phyloP scores from a whole-genome alignment of 2,329 filamentous ascomycete species.

The Pseudocercospora pini-densiflorae region DNA sequence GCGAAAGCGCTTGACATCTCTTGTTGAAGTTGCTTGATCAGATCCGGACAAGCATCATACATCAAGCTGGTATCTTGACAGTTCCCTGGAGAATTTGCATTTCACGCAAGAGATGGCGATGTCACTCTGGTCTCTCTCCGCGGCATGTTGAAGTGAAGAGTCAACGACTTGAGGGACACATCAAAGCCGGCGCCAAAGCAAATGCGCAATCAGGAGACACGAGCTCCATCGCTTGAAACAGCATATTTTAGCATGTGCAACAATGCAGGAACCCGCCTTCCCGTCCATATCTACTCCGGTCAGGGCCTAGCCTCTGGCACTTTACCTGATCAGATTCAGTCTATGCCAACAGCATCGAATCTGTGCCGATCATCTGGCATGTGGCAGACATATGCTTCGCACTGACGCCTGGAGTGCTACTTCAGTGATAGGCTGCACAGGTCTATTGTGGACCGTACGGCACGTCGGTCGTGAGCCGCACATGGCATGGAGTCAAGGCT shows the following conservation, averaged over 20 bases:
- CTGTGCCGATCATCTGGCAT: constrained; percentile 5
- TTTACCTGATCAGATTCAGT: neutral
- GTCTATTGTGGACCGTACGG: neutral
- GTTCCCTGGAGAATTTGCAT: too few species aligned
- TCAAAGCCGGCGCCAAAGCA: too few species aligned
- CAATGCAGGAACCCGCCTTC: constrained; percentile 1
- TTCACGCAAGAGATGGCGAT: too few species aligned
- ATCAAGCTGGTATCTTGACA: too few species aligned
- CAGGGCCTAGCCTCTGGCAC: neutral
- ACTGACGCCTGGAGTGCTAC: neutral
- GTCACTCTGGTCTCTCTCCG: too few species aligned
- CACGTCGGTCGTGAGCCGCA: neutral
- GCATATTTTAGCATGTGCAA: neutral
- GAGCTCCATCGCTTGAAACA: neutral
- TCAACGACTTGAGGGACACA: too few species aligned
- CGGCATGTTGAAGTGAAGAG: too few species aligned
- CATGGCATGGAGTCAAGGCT: neutral
- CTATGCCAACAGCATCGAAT: neutral
- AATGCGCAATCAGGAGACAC: neutral
- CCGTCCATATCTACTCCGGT: neutral
- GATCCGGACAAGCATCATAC: too few species aligned
- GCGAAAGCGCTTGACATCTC: too few species aligned
- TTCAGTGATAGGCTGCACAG: neutral
- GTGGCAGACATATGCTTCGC: neutral
- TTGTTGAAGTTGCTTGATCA: too few species aligned